Base-by-base conservation (phyloP, 2,329 filamentous ascomycete genomes). In the Apiospora marii region DNA sequence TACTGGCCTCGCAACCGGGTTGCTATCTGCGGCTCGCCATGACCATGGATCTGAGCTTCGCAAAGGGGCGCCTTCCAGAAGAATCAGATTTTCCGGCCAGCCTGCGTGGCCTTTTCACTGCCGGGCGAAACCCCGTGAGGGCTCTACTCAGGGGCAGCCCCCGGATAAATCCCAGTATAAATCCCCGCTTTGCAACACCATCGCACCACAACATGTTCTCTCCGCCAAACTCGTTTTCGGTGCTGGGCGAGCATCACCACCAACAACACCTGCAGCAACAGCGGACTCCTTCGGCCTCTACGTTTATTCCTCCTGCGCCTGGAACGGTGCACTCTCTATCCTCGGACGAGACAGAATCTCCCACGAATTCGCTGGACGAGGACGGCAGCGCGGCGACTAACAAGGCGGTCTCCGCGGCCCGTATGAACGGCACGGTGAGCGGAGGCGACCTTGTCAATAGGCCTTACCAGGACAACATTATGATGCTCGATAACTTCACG, bases 41-140 rank as follows among this genome's bases (percentile, higher is more conserved):
- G 77, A 83, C 83, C 3, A 82, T 86, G 79, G 83, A 85, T 68
- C 78, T 85, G 24, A 83, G 82, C 34, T 79, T 86, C 14, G 84
- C 83, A 73, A 84, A 84, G 72, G 83, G 83, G 1, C 80, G 83
- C 1, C 73, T 85, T 0, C 82, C 82, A 0, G 81, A 82, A 51
- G 83, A 84, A 68, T 79, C 81, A 0, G 83, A 85, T 72, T 84
- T 85, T 49, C 83, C 83, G 0, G 81, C 81, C 10, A 83, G 81
- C 43, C 77, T 85, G 4, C 80, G 82, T 12, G 80, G 80, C 3
- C 75, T 85, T 1, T 84, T 85, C 74, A 80, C 81, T 0, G 80
- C 81, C 4, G 82, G 83, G 41, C 81, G 81, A 64, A 83, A 80
- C 70, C 80, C 83, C 12, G 77, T 83, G 44, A 78, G 79, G 67